Percentiles rank a stretch among this genome's conserved stretches.
These are phyloP conservation scores for Phlebiopsis flavidoalba DNA, from an alignment of 768 basidiomycete species.

Conservation along the genomic window DNA sequence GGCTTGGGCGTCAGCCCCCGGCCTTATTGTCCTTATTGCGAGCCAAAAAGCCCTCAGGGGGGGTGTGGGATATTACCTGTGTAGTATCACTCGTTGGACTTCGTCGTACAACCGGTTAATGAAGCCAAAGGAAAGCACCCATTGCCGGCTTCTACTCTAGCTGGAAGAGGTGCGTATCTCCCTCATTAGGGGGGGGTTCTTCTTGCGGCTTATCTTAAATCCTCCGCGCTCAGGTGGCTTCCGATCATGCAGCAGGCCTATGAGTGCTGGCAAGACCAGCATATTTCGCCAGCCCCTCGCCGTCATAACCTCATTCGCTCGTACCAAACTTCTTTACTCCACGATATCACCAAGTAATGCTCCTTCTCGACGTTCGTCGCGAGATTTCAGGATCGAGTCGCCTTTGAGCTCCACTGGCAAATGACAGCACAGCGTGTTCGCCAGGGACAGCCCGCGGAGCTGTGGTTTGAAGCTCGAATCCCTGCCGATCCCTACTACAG, in stretches of 20 bases:
- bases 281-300: conserved; percentile 96
- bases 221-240: conserved; percentile 56
- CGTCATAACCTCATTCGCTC: conserved; percentile 92
- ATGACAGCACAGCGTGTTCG: conserved; percentile 67
- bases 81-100: background rate
- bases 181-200: too few species aligned
- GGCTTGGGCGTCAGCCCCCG: conserved; percentile 95
- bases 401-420: conserved; percentile 70
- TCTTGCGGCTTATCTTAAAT: background rate
- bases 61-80: conserved; percentile 5
- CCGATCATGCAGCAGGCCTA: conserved; percentile 93
- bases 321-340: conserved; percentile 72
- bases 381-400: conserved; percentile 82
- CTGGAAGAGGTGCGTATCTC: conserved; percentile 67
- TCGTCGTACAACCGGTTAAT: conserved; percentile 42
- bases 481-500: conserved; percentile 51
- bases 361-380: conserved; percentile 45
- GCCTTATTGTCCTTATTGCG: conserved; percentile 81
- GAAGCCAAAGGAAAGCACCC: conserved; percentile 57
- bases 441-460: conserved; percentile 47
- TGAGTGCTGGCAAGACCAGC: conserved; percentile 71
- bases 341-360: conserved; percentile 66
- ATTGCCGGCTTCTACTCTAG: conserved; percentile 79
- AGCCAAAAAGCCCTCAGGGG: conserved; percentile 76
- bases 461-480: conserved; percentile 76